These are phyloP conservation scores for Rhododendron simsii DNA, from an alignment of 148 eudicot species.

Conservation along the genomic window DNA sequence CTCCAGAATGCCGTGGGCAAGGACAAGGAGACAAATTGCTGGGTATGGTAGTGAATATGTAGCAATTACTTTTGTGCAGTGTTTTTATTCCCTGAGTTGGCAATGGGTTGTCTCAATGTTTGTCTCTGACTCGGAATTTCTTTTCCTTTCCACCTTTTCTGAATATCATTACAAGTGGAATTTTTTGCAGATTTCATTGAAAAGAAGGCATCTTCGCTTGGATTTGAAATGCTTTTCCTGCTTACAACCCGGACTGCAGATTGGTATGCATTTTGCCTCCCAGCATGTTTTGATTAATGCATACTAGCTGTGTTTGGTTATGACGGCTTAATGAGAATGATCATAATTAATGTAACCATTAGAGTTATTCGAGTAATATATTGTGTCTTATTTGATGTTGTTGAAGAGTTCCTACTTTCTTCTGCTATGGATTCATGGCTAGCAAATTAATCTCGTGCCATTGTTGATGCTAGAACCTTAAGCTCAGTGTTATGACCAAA, in stretches of 20 bases:
- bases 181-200: constrained; percentile 74
- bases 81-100: not conserved
- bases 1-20: constrained; percentile 94
- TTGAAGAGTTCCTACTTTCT: not conserved
- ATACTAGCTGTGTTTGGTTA: not conserved
- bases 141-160: not conserved
- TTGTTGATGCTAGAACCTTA: not conserved
- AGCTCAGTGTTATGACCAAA: not conserved
- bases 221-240: constrained; percentile 73
- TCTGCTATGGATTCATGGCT: not conserved
- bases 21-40: constrained; percentile 96
- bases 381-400: not conserved
- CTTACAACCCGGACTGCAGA: constrained; percentile 95
- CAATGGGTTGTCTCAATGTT: not conserved
- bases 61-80: not conserved
- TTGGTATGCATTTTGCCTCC: constrained; percentile 44
- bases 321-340: not conserved
- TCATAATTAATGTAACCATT: not conserved
- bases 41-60: constrained; percentile 34
- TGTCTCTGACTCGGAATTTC: not conserved
- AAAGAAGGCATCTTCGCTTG: constrained; percentile 78
- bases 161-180: not conserved
- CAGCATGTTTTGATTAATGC: not conserved
- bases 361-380: not conserved
- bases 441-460: not conserved